A percentile compares a stretch with the other conserved stretches of the same genome.
Conservation (phyloP, 176 grass and related monocot genomes). For the Neostapfia colusana region DNA sequence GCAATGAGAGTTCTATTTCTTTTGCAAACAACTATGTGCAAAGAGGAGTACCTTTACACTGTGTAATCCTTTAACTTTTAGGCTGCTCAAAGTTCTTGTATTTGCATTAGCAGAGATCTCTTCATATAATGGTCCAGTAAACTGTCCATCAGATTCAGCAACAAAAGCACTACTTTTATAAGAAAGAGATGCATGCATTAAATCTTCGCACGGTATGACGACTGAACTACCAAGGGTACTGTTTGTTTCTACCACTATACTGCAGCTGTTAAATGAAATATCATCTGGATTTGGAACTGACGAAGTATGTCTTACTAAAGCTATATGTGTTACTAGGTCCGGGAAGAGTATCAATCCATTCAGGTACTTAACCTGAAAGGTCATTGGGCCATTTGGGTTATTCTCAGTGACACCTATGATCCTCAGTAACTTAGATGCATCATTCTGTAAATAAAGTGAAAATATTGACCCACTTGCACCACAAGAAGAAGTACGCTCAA, state of each 20-base stretch:
- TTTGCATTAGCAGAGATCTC: conserved; percentile 47
- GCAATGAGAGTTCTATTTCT: not conserved
- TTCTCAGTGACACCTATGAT: conserved; percentile 59
- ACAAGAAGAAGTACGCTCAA: conserved; percentile 54
- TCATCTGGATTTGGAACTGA: conserved; percentile 41
- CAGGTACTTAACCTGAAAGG: conserved; percentile 66
- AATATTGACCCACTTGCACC: conserved; percentile 52
- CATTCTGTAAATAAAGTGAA: conserved; percentile 78
- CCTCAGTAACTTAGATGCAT: conserved; percentile 49
- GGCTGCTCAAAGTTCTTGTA: conserved; percentile 49
- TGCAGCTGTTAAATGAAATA: conserved; percentile 58
- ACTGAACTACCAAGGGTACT: conserved; percentile 63
- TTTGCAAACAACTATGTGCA: conserved; percentile 9
- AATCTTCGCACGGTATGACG: conserved; percentile 74
- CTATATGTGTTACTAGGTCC: conserved; percentile 63
- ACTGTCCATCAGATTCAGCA: conserved; percentile 35
- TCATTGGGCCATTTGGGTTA: conserved; percentile 44
- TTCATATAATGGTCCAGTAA: conserved; percentile 42
- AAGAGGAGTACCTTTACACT: conserved; percentile 54
- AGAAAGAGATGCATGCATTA: conserved; percentile 38
- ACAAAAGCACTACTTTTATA: conserved; percentile 25
- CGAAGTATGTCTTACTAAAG: conserved; percentile 57
- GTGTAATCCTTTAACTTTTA: conserved; percentile 32
- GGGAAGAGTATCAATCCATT: conserved; percentile 74
- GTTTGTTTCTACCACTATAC: conserved; percentile 78